phyloP scores from a whole-genome alignment of 2,329 filamentous ascomycete species.

The Leptodontidium sp. region DNA sequence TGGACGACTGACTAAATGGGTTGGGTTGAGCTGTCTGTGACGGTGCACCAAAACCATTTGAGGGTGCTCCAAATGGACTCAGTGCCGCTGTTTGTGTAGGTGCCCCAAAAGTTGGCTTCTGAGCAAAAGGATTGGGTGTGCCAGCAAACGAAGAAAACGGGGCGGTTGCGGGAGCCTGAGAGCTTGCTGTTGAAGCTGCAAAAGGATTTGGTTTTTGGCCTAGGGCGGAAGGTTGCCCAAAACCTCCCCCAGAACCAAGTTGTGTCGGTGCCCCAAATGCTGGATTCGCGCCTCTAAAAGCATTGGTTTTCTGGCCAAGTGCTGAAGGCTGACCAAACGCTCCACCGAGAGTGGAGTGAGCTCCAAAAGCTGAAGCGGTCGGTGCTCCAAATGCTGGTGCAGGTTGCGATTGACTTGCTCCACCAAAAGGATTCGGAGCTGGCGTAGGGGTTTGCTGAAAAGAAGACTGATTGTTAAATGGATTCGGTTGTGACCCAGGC shows the following conservation, averaged over 20 bases:
- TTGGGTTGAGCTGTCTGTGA: slow-evolving; percentile 36
- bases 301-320: slow-evolving; percentile 45
- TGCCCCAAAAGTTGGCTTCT: slow-evolving; percentile 41
- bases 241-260: slow-evolving; percentile 34
- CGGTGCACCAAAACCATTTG: slow-evolving; percentile 18
- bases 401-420: slow-evolving; percentile 25
- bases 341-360: slow-evolving; percentile 14
- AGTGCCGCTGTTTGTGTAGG: slow-evolving; percentile 44
- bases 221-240: slow-evolving; percentile 21
- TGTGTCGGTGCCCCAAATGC: slow-evolving; percentile 25
- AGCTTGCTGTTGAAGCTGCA: slow-evolving; percentile 26
- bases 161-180: slow-evolving; percentile 18
- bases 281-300: slow-evolving; percentile 51
- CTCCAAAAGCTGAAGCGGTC: slow-evolving; percentile 43
- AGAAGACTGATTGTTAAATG: slow-evolving; percentile 18
- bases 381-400: slow-evolving; percentile 43
- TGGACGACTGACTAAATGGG: slow-evolving; percentile 47
- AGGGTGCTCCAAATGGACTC: slow-evolving; percentile 52
- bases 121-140: slow-evolving; percentile 42
- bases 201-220: slow-evolving; percentile 39
- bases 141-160: slow-evolving; percentile 34
- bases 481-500: slow-evolving; percentile 50
- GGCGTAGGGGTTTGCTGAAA: slow-evolving; percentile 31
- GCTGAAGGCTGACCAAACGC: slow-evolving; percentile 27
- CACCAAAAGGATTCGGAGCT: slow-evolving; percentile 28